Evolutionary conservation across 345 rosid genomes (phyloP).

Genomic region (Geranium rotundifolium): DNA sequence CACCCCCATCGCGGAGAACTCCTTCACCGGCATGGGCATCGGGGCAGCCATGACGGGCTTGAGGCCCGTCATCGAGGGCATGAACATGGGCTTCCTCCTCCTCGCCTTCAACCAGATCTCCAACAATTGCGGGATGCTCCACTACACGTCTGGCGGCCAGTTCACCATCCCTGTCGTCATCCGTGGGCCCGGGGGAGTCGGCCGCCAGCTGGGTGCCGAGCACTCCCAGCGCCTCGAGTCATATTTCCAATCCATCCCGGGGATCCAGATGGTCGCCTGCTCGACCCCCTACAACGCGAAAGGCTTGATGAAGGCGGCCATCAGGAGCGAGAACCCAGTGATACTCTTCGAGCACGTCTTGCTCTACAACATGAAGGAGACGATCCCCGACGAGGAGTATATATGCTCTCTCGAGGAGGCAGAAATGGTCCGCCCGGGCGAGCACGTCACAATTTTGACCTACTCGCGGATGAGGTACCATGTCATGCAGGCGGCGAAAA

Average conservation of each 20-base stretch:
- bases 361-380: slow-evolving; percentile 96
- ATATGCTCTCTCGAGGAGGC: slow-evolving; percentile 87
- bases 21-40: slow-evolving; percentile 94
- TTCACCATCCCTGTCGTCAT: slow-evolving; percentile 77
- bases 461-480: slow-evolving; percentile 96
- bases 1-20: slow-evolving; percentile 90
- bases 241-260: slow-evolving; percentile 95
- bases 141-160: slow-evolving; percentile 97
- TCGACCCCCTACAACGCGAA: slow-evolving; percentile 95
- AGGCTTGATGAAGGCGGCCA: slow-evolving; percentile 97
- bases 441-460: slow-evolving; percentile 72
- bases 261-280: slow-evolving; percentile 99
- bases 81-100: slow-evolving; percentile 99
- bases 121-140: slow-evolving; percentile 98
- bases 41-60: slow-evolving; percentile 95
- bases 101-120: slow-evolving; percentile 97
- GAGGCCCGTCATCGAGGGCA: slow-evolving; percentile 81
- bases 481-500: slow-evolving; percentile 94
- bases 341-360: slow-evolving; percentile 90
- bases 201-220: slow-evolving; percentile 93
- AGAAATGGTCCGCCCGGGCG: slow-evolving; percentile 93
- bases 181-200: slow-evolving; percentile 99
- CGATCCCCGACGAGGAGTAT: slow-evolving; percentile 83
- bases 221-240: slow-evolving; percentile 95
- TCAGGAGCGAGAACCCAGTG: slow-evolving; percentile 95